A percentile compares a stretch with the other conserved stretches of the same genome.
Conservation (phyloP, 78 protist genomes). For the Mastigamoeba balamuthi region DNA sequence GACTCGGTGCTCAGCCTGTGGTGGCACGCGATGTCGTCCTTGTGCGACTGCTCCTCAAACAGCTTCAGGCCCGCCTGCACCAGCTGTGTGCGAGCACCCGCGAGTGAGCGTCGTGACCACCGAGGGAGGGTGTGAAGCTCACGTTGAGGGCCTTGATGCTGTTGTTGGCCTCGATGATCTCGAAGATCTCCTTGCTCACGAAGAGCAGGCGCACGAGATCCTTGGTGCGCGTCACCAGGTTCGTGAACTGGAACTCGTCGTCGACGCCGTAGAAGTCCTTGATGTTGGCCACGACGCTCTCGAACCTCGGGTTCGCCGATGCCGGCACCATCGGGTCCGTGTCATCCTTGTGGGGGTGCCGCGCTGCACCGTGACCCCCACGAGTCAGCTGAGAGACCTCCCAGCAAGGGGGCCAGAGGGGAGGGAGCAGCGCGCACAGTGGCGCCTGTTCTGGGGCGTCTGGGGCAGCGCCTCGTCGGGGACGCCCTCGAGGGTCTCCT, state of each 20-base stretch:
- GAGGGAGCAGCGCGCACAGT: no score
- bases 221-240: slow-evolving; percentile 24
- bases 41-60: slow-evolving; percentile 23
- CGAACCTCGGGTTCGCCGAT: no score
- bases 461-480: no score
- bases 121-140: no score
- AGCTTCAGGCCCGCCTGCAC: slow-evolving; percentile 26
- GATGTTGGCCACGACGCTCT: slow-evolving; percentile 1
- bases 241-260: slow-evolving; percentile 14
- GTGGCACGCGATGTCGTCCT: slow-evolving; percentile 11
- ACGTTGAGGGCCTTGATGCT: no score
- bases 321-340: not conserved
- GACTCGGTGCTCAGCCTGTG: slow-evolving; percentile 18
- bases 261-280: slow-evolving; percentile 30
- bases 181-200: slow-evolving; percentile 8
- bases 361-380: no score
- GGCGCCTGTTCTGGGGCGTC: no score
- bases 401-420: no score
- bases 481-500: no score
- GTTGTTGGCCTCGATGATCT: slow-evolving; percentile 3
- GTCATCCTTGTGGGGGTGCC: not conserved
- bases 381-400: no score
- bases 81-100: no score
- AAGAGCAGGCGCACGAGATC: slow-evolving; percentile 6
- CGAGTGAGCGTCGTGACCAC: no score